Conservation (phyloP, 1,284 basidiomycete genomes). For the Moesziomyces sp. region DNA sequence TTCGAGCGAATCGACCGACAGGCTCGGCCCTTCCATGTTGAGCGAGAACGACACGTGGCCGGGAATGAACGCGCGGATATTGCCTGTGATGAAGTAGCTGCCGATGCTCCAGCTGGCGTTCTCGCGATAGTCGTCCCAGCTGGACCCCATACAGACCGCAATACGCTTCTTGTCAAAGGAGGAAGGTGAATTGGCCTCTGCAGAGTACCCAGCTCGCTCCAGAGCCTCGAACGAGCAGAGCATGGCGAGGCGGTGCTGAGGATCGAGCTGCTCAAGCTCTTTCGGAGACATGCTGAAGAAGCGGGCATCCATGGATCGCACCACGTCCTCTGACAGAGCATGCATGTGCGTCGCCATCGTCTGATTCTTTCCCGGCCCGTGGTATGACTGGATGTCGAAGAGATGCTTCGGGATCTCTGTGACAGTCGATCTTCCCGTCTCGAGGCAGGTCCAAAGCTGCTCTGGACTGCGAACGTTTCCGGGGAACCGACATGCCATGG, state of each 20-base stretch:
- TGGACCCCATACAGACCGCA: slow-evolving; percentile 40
- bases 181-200: slow-evolving; percentile 36
- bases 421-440: slow-evolving; percentile 35
- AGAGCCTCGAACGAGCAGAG: slow-evolving; percentile 49
- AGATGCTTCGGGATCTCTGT: slow-evolving; percentile 42
- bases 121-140: slow-evolving; percentile 55
- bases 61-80: slow-evolving; percentile 53
- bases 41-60: slow-evolving; percentile 42
- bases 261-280: slow-evolving; percentile 55
- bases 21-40: slow-evolving; percentile 45
- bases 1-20: slow-evolving; percentile 45
- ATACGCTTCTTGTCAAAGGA: slow-evolving; percentile 45
- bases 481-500: slow-evolving; percentile 52
- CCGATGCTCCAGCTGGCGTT: slow-evolving; percentile 48
- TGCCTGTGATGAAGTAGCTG: slow-evolving; percentile 56
- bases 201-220: slow-evolving; percentile 44
- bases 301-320: slow-evolving; percentile 45
- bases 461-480: slow-evolving; percentile 45
- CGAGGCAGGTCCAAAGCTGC: slow-evolving; percentile 44
- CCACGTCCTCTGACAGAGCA: slow-evolving; percentile 30
- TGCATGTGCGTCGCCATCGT: slow-evolving; percentile 46
- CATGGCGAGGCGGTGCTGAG: slow-evolving; percentile 47
- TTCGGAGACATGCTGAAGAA: slow-evolving; percentile 53
- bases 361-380: slow-evolving; percentile 36
- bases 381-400: slow-evolving; percentile 49